Base-by-base conservation (phyloP, 2,329 filamentous ascomycete genomes). In the Fusarium verrucosum region DNA sequence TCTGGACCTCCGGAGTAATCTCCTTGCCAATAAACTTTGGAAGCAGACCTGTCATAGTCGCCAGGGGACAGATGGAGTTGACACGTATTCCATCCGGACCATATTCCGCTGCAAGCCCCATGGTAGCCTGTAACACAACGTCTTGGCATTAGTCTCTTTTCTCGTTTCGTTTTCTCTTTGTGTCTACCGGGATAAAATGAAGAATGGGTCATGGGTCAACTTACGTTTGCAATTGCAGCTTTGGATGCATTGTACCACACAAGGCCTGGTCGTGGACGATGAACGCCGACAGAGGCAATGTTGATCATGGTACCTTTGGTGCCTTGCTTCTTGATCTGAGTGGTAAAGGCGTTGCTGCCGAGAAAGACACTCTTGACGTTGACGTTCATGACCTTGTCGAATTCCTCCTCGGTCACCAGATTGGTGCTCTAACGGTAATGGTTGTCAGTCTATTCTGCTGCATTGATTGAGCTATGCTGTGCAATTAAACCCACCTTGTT, bases 201-300 rank as follows among this genome's bases (percentile, higher is more conserved):
- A 7, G n/a, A 26, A 7, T 13, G 14, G 1, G n/a, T 14, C 20
- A 38, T 43, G 13, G 38, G 37, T 3, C 14, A 7, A 40, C 40
- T 50, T 38, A 61, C 86, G 44, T 84, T 89, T 66, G 83, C 83
- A 11, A 89, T 84, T 1, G 88, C 88, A 1, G 85, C 87, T 73
- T 91, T 91, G 38, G 83, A 86, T 2, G 88, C 86, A 70, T 90
- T 90, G 70, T 91, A 91, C 88, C 88, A 91, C 2, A 88, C 87
- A 41, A 91, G 70, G 0, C 87, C 84, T 0, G 86, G 85, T 22
- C 88, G 79, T 0, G 88, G 89, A 23, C 89, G 25, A 5, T 57
- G 43, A 0, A 50, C 57, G 1, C 46, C 56, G 3, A 62, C 56
- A 4, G 43, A 47, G 30, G 56, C 40, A 8, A 66, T 61, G 22